Conservation (phyloP, 2,329 filamentous ascomycete species). For the Monilinia vaccinii-corymbosi region DNA sequence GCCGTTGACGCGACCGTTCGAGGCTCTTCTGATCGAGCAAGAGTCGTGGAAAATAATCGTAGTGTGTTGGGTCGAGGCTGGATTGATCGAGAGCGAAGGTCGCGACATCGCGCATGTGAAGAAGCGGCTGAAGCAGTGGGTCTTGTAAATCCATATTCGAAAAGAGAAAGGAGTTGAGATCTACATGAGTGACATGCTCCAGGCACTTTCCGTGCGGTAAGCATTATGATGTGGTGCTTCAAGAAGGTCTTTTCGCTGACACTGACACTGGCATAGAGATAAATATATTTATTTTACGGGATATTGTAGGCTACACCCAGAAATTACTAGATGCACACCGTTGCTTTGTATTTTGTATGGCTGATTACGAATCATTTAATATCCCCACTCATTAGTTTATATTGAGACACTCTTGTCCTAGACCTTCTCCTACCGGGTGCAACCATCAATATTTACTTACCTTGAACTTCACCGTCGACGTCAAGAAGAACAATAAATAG, state of each 20-base stretch:
- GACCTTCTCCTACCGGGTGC: too few relatives aligned
- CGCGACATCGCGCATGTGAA: slow-evolving; percentile 4
- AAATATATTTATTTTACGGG: neutral
- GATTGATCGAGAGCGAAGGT: slow-evolving; percentile 11
- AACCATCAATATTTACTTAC: too few relatives aligned
- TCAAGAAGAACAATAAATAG: neutral
- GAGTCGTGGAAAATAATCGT: slow-evolving; percentile 18
- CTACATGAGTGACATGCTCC: slow-evolving; percentile 30
- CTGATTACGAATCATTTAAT: slow-evolving; percentile 1
- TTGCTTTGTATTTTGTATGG: too few relatives aligned
- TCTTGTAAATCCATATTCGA: slow-evolving; percentile 29
- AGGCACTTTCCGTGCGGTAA: slow-evolving; percentile 24
- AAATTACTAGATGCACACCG: neutral
- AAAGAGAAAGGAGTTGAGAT: slow-evolving; percentile 28
- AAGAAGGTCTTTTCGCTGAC: neutral
- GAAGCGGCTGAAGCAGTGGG: slow-evolving; percentile 9
- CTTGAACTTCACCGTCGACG: neutral
- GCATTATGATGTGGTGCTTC: slow-evolving; percentile 16
- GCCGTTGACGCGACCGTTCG: neutral
- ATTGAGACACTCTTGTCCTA: neutral
- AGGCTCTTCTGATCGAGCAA: slow-evolving; percentile 10
- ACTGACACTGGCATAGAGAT: neutral
- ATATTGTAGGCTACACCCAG: neutral
- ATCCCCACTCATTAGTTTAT: neutral
- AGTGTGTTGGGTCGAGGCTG: slow-evolving; percentile 10